Percentiles rank a stretch among this genome's conserved stretches.
phyloP scores from a whole-genome alignment of 2,329 filamentous ascomycete genomes.

The Verticillium longisporum region DNA sequence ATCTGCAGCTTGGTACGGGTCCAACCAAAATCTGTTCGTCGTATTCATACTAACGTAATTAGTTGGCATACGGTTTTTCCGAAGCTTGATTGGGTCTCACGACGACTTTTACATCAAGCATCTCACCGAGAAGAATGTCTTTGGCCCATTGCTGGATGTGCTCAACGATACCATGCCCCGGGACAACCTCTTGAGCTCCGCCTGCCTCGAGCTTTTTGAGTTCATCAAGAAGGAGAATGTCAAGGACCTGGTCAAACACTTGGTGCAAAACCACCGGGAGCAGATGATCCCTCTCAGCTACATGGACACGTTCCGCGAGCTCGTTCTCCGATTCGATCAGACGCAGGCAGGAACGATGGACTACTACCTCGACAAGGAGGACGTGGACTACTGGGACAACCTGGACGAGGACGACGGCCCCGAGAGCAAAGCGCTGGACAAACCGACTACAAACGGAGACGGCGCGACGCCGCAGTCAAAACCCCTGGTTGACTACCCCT shows the following conservation, averaged over 20 bases:
- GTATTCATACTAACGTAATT: neutral
- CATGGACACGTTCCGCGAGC: constrained; percentile 73
- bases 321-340: constrained; percentile 74
- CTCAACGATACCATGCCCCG: constrained; percentile 80
- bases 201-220: constrained; percentile 89
- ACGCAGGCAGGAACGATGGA: constrained; percentile 61
- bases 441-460: constrained; percentile 49
- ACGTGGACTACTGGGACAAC: constrained; percentile 91
- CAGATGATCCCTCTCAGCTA: constrained; percentile 70
- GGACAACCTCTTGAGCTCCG: constrained; percentile 90
- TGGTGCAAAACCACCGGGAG: constrained; percentile 79
- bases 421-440: constrained; percentile 24
- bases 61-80: constrained; percentile 92
- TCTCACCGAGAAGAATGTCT: constrained; percentile 71
- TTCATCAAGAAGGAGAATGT: constrained; percentile 77
- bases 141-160: constrained; percentile 79
- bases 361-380: constrained; percentile 68
- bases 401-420: constrained; percentile 55
- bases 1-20: constrained; percentile 77
- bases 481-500: constrained; percentile 84
- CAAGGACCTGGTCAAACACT: constrained; percentile 73
- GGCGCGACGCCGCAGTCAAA: constrained; percentile 47
- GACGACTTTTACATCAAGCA: constrained; percentile 90
- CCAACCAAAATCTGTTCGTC: neutral
- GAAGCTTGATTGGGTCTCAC: constrained; percentile 74